Evolutionary conservation across 768 basidiomycete genomes (phyloP), one percentile per base, ranked within the genome.

Genomic region (Xerocomus brunneocitrinus): DNA sequence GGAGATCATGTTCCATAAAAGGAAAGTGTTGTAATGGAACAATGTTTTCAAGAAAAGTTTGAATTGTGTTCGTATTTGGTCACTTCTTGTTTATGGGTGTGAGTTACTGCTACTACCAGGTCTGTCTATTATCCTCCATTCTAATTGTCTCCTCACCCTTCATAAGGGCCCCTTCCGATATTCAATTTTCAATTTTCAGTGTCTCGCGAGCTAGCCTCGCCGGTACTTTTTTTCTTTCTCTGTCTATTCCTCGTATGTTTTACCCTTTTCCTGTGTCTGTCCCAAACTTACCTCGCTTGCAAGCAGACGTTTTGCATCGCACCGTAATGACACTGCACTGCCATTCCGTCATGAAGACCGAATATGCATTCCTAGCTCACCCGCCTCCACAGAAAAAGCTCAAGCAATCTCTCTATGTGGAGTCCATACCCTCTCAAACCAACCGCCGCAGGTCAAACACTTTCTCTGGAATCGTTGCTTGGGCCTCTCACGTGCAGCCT

Each of bases 401-500:
- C 22, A 44, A 59, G 12, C 63, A 55, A 30, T 70, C 72, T 14
- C 71, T 68, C 12, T 71, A 73, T 28, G 30, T 59, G 16, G 39
- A 46, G 1, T 57, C 66, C 13, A 25, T 61, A 9, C 55, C 66
- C 4, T 57, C 69, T 12, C 36, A 54, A 22, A 53, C 52, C 58
- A 63, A 56, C 60, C 58, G 50, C 12, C 67, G 65, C 46, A 73
- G 74, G 57, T 76, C 80, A 22, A 75, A 71, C 49, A 76, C 80
- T 2, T 74, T 74, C 58, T 70, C 77, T 2, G 62, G 74, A 36
- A 85, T 89, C 43, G 62, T 77, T 14, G 58, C 79, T 36, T 90
- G 87, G 87, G 84, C 80, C 5, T 70, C 80, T 19, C 74, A 71
- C 57, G 84, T 89, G 50, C 81, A 84, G 52, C 87, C 87, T 5